Evolutionary conservation across 2,329 filamentous ascomycete genomes (phyloP), one percentile per base, ranked within the genome.

Genomic region (Fonsecaea pedrosoi): DNA sequence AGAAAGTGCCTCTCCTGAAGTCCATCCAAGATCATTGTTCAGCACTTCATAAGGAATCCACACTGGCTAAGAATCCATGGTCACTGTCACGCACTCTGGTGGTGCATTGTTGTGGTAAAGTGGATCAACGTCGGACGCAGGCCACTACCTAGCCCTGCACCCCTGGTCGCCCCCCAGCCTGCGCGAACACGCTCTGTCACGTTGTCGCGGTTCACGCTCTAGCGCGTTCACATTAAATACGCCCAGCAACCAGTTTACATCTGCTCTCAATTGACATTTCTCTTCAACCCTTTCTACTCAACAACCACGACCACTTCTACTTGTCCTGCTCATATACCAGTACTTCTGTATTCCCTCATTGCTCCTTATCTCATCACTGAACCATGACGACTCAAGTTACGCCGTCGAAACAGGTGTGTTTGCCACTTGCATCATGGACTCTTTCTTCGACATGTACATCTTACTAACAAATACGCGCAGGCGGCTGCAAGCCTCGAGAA

Each of bases 401-500:
- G 74, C 89, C 89, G 70, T 91, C 89, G 65, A 91, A 91, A 82
- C 87, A 88, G 84, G 89, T 91, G 83, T 73, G 85, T 77, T 77
- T 77, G 78, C 77, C 80, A 78, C 74, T 74, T 73, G 71, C 76
- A 66, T 77, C 74, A 74, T 77, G 69, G 73, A 68, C 65, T 68
- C 25, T 54, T 64, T 75, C 74, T 64, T 75, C 74, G 70, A 56
- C 62, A 73, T 65, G 64, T 74, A 70, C 69, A 71, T 71, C 77
- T 77, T 78, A 78, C 80, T 79, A 78, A 82, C 73, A 60, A 68
- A 69, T 45, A 65, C 57, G 58, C 55, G 71, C 78, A 98, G 94
- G 90, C 90, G 83, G 91, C 93, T 75, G 89, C 92, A 76, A 92
- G 89, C 75, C 90, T 98, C 77, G 89, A 95, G 80, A 88, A 87